These are phyloP conservation scores for Gyrodon lividus DNA, from an alignment of 768 basidiomycete species.

Conservation along the genomic window DNA sequence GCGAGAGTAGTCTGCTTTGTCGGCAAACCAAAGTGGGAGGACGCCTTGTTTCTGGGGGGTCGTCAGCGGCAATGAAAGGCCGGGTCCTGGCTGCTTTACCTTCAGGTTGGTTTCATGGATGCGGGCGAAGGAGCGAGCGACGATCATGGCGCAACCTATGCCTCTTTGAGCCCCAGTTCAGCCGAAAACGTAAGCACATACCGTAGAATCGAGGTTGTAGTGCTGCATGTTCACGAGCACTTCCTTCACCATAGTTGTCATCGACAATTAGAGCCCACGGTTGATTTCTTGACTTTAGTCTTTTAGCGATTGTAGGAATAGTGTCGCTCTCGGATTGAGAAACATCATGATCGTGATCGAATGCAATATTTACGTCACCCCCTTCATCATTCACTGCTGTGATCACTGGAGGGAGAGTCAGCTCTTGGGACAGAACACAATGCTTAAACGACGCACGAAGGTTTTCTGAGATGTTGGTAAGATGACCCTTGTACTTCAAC, in stretches of 20 bases:
- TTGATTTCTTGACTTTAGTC: conserved; percentile 76
- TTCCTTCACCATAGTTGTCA: conserved; percentile 97
- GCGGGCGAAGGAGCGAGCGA: conserved; percentile 93
- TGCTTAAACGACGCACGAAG: conserved; percentile 55
- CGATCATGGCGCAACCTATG: conserved; percentile 78
- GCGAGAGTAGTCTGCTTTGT: conserved; percentile 81
- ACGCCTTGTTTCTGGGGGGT: conserved; percentile 88
- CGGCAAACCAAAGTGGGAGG: conserved; percentile 89
- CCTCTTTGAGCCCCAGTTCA: not conserved
- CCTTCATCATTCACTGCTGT: conserved; percentile 95
- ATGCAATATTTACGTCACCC: conserved; percentile 88
- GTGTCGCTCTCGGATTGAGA: conserved; percentile 59
- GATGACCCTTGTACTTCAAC: conserved; percentile 98
- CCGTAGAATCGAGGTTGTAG: conserved; percentile 95
- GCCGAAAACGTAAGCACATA: conserved; percentile 24
- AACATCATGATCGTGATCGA: conserved; percentile 62
- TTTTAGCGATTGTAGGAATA: conserved; percentile 89
- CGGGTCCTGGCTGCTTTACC: conserved; percentile 39
- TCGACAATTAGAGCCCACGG: conserved; percentile 95
- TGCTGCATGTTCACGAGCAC: conserved; percentile 96
- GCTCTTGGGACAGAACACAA: not conserved
- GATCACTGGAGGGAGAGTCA: conserved; percentile 57
- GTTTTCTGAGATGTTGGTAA: conserved; percentile 96
- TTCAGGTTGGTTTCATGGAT: conserved; percentile 99
- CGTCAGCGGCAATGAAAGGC: conserved; percentile 1